These are phyloP conservation scores for Penicillium pulvis DNA, from an alignment of 495 filamentous ascomycete genomes.

Conservation along the genomic window DNA sequence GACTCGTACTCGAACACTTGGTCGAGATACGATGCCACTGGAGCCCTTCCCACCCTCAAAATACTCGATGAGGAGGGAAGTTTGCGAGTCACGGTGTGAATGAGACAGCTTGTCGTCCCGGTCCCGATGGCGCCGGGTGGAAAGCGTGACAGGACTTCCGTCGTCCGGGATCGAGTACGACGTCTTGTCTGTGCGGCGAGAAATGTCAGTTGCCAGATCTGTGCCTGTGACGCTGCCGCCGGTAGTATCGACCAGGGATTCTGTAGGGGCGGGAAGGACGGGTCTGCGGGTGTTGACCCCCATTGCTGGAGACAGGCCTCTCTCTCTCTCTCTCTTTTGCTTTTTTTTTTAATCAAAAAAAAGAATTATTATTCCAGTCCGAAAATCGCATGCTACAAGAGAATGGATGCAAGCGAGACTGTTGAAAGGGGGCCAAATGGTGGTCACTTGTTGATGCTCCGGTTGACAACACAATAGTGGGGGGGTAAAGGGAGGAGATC, in stretches of 20 bases:
- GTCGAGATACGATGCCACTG: conserved; percentile 63
- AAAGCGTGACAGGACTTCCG: conserved; percentile 87
- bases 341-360: conserved; percentile 1
- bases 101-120: conserved; percentile 51
- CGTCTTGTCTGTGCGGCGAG: conserved; percentile 75
- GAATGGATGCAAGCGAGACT: conserved; percentile 21
- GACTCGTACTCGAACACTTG: conserved; percentile 92
- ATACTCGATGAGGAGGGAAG: conserved; percentile 95
- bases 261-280: conserved; percentile 76
- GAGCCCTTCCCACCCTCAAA: conserved; percentile 83
- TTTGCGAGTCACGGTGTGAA: conserved; percentile 69
- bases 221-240: conserved; percentile 62
- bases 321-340: conserved; percentile 3
- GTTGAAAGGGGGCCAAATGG: conserved; percentile 10
- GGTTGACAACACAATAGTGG: conserved; percentile 23
- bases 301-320: conserved; percentile 53
- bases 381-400: conserved; percentile 41
- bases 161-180: conserved; percentile 94
- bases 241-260: conserved; percentile 66
- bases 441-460: conserved; percentile 18
- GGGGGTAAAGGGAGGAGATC: conserved; percentile 15
- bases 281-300: conserved; percentile 69
- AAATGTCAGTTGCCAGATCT: conserved; percentile 78
- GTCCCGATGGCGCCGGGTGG: conserved; percentile 64
- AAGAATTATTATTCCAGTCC: conserved; percentile 24